These are phyloP conservation scores for Suaeda aralocaspica DNA, from an alignment of 148 eudicot species.

Conservation along the genomic window DNA sequence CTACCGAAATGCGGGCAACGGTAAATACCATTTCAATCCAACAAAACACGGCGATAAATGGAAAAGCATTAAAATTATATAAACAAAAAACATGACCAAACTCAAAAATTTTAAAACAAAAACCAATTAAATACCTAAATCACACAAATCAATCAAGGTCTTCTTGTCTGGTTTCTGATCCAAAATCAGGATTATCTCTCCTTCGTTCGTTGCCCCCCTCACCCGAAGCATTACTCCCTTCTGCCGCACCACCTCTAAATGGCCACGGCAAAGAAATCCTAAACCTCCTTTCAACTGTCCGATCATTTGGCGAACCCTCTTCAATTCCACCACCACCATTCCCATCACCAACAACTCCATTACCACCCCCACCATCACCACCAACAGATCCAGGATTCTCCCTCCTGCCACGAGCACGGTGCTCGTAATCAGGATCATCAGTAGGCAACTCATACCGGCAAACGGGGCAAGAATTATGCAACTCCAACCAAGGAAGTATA, in stretches of 20 bases:
- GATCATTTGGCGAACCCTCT: slow-evolving; percentile 28
- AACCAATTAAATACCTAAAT: slow-evolving; percentile 5
- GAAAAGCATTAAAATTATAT: neutral
- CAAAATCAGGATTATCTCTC: slow-evolving; percentile 22
- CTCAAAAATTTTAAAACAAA: neutral
- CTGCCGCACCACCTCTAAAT: slow-evolving; percentile 38
- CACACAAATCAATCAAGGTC: slow-evolving; percentile 30
- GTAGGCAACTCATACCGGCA: slow-evolving; percentile 58
- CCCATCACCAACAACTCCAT: slow-evolving; percentile 7
- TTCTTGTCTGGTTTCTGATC: slow-evolving; percentile 33
- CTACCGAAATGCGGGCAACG: neutral
- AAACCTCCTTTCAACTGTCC: slow-evolving; percentile 52
- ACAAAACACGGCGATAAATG: neutral
- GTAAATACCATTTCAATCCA: neutral
- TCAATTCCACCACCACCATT: slow-evolving; percentile 22
- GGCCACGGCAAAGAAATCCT: slow-evolving; percentile 70
- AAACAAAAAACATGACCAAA: neutral
- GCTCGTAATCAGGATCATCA: slow-evolving; percentile 48
- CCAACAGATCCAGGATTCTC: slow-evolving; percentile 12
- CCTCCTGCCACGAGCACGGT: slow-evolving; percentile 20
- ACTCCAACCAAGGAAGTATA: slow-evolving; percentile 51
- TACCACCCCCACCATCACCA: slow-evolving; percentile 9
- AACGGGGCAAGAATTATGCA: slow-evolving; percentile 68
- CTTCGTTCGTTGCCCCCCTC: slow-evolving; percentile 11
- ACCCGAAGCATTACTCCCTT: slow-evolving; percentile 35